Conservation (phyloP, 495 filamentous ascomycete species). For the Xanthoparmelia taractica region DNA sequence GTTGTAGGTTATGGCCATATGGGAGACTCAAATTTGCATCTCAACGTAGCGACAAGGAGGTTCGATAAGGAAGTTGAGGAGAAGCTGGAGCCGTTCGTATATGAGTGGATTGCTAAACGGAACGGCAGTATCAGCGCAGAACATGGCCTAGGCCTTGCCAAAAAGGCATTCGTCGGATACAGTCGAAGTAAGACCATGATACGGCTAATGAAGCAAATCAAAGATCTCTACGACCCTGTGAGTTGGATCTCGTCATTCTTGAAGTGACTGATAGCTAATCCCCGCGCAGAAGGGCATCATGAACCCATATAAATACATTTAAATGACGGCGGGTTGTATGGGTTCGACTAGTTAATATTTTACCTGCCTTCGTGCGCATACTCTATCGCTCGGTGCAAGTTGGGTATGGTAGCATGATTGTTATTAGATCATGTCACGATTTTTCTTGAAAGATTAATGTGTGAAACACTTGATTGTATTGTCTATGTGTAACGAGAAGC, state of each 20-base stretch:
- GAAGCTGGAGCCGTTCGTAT: conserved; percentile 86
- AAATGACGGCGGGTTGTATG: too few relatives aligned
- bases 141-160: conserved; percentile 87
- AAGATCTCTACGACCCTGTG: conserved; percentile 85
- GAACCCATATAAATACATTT: conserved; percentile 88
- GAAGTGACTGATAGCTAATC: conserved; percentile 27
- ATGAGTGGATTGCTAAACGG: conserved; percentile 85
- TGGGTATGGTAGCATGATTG: too few relatives aligned
- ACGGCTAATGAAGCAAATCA: conserved; percentile 86
- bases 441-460: too few relatives aligned
- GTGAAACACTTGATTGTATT: too few relatives aligned
- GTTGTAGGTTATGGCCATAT: conserved; percentile 98
- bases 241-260: conserved; percentile 33
- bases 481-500: too few relatives aligned
- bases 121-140: conserved; percentile 93
- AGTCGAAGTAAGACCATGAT: conserved; percentile 81
- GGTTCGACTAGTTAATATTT: too few relatives aligned
- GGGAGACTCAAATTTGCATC: conserved; percentile 90
- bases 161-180: conserved; percentile 91
- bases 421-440: too few relatives aligned
- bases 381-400: too few relatives aligned
- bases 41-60: conserved; percentile 73
- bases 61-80: conserved; percentile 88
- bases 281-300: conserved; percentile 70
- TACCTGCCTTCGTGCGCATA: too few relatives aligned